Conservation (phyloP, 2,329 filamentous ascomycete species). For the Ceratocystiopsis brevicomis region DNA sequence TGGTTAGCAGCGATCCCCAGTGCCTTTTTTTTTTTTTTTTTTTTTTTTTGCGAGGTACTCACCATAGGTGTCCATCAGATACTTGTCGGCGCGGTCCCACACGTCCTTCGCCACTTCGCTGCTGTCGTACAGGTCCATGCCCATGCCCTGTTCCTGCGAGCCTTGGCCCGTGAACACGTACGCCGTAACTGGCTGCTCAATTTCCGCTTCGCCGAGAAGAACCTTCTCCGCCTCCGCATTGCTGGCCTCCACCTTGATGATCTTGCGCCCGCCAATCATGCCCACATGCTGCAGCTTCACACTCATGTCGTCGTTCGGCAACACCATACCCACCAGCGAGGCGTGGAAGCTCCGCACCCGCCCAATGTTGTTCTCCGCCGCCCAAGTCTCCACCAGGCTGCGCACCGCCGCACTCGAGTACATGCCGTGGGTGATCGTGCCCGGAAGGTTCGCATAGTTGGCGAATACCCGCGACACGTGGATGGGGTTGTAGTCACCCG, state of each 20-base stretch:
- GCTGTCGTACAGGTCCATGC: slow-evolving; percentile 93
- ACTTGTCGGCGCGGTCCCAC: slow-evolving; percentile 93
- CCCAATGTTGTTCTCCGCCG: slow-evolving; percentile 94
- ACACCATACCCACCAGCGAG: slow-evolving; percentile 92
- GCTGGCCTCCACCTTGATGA: slow-evolving; percentile 93
- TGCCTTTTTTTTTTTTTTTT: no score
- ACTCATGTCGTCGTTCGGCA: slow-evolving; percentile 86
- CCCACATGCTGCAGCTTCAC: slow-evolving; percentile 92
- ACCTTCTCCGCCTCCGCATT: slow-evolving; percentile 96
- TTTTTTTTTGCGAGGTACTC: no score
- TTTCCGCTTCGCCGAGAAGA: slow-evolving; percentile 82
- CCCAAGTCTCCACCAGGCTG: slow-evolving; percentile 94
- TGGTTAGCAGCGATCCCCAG: no score
- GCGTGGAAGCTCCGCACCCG: slow-evolving; percentile 96
- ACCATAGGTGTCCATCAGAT: slow-evolving; percentile 93
- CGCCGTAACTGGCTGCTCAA: slow-evolving; percentile 89
- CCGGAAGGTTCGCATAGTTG: slow-evolving; percentile 83
- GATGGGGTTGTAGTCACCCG: slow-evolving; percentile 96
- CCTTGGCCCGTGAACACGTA: slow-evolving; percentile 98
- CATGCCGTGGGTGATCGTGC: slow-evolving; percentile 98
- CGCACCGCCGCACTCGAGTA: slow-evolving; percentile 95
- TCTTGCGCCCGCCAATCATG: slow-evolving; percentile 96
- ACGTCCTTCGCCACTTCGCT: slow-evolving; percentile 91
- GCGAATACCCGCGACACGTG: slow-evolving; percentile 96
- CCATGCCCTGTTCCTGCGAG: slow-evolving; percentile 98